These are phyloP conservation scores for Termitomyces sp. DNA, from an alignment of 768 basidiomycete species.

Conservation along the genomic window DNA sequence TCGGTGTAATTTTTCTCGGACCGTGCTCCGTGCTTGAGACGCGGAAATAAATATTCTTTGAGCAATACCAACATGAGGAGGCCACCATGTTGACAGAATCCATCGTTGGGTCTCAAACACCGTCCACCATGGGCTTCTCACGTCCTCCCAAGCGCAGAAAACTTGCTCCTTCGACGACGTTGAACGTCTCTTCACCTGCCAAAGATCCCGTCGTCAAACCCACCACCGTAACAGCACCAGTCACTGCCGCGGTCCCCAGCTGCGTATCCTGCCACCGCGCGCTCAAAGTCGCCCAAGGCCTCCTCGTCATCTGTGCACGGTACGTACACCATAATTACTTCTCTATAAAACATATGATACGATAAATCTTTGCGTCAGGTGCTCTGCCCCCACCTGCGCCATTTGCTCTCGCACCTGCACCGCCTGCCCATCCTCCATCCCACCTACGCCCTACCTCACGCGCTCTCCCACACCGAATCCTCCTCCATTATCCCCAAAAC, in stretches of 20 bases:
- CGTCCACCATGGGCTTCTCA: constrained; percentile 14
- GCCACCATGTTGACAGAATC: constrained; percentile 9
- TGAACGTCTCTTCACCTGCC: background rate
- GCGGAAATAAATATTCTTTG: background rate
- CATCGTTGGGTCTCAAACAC: background rate
- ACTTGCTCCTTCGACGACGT: constrained; percentile 11
- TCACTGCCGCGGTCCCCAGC: constrained; percentile 3
- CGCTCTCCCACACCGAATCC: constrained; percentile 35
- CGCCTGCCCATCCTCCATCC: constrained; percentile 31
- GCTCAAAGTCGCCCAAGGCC: constrained; percentile 20
- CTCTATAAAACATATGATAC: background rate
- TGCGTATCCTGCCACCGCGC: constrained; percentile 31
- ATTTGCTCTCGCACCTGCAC: constrained; percentile 48
- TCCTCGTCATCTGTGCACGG: constrained; percentile 27
- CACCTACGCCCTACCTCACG: constrained; percentile 38
- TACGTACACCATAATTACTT: constrained; percentile 2
- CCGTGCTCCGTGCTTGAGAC: background rate
- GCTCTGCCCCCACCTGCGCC: constrained; percentile 37
- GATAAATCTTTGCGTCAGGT: constrained; percentile 26
- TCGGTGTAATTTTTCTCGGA: constrained; percentile 41
- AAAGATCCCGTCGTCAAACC: constrained; percentile 3
- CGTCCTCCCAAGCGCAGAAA: constrained; percentile 31
- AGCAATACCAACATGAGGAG: constrained; percentile 12
- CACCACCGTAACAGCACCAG: background rate
- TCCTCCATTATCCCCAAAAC: constrained; percentile 25